Evolutionary conservation across 1,284 basidiomycete species (phyloP), one percentile per base, ranked within the genome.

Genomic region (Earliella scabrosa): DNA sequence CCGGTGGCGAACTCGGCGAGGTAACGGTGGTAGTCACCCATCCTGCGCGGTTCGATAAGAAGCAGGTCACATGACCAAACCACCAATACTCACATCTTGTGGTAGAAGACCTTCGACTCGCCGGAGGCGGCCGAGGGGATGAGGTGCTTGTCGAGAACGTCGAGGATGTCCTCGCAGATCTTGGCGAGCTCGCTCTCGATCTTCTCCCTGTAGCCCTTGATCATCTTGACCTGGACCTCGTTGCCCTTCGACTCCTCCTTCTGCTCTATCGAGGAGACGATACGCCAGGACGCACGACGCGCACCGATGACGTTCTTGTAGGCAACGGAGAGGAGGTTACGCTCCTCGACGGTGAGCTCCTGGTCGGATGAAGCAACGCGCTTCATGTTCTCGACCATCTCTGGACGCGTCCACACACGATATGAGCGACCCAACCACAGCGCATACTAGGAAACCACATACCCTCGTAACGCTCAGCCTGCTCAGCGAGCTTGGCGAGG

Each of bases 261-360:
- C 82, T 98, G 96, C 82, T 99, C 97, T 71, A 99, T 98, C 61
- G 96, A 98, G 67, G 95, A 98, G 63, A 99, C 96, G 72, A 99
- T 98, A 70, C 97, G 85, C 97, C 97, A 99, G 48, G 95, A 98
- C 45, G 97, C 97, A 76, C 97, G 95, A 69, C 97, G 96, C 44
- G 97, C 97, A 79, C 97, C 97, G 69, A 98, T 98, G 65, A 99
- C 96, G 80, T 99, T 99, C 93, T 99, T 99, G 88, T 99, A 99
- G 27, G 97, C 97, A 65, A 99, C 97, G 26, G 96, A 98, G 58
- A 99, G 88, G 56, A 99, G 88, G 78, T 98, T 99, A 65, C 97
- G 95, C 82, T 99, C 97, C 82, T 99, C 97, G 52, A 99, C 97
- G 65, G 97, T 98, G 73, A 99, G 92, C 75, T 99, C 95, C 78